These are phyloP conservation scores for Tetrapisispora nanseiensis DNA, from an alignment of 805 yeast genomes.

Conservation along the genomic window DNA sequence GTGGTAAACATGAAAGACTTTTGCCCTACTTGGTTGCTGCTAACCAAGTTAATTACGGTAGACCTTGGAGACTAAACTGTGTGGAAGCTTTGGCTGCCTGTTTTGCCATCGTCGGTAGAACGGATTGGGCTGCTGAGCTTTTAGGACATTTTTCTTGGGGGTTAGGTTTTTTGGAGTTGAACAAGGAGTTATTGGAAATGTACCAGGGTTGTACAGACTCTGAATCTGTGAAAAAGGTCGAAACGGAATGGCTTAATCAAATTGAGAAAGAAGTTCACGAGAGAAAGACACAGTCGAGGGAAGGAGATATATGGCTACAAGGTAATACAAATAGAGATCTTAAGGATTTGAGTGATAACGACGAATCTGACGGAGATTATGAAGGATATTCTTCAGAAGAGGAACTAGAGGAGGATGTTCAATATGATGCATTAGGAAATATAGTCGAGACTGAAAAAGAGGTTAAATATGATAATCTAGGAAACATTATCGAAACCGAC, in stretches of 20 bases:
- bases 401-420: conserved; percentile 13
- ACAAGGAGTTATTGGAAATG: conserved; percentile 62
- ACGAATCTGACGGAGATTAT: conserved; percentile 11
- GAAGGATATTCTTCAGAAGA: conserved; percentile 10
- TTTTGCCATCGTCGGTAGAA: conserved; percentile 84
- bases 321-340: conserved; percentile 59
- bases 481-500: conserved; percentile 5
- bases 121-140: conserved; percentile 77
- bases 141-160: conserved; percentile 90
- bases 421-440: conserved; percentile 17
- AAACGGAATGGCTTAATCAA: conserved; percentile 60
- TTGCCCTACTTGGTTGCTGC: conserved; percentile 92
- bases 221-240: conserved; percentile 60
- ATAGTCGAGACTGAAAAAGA: conserved; percentile 5
- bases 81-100: conserved; percentile 98
- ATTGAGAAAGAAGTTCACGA: conserved; percentile 58
- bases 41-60: conserved; percentile 92
- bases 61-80: conserved; percentile 92
- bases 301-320: conserved; percentile 62
- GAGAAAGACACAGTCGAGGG: conserved; percentile 43
- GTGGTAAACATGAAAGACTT: conserved; percentile 80
- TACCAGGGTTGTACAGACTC: conserved; percentile 78
- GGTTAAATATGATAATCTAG: neutral
- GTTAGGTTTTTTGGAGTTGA: conserved; percentile 70
- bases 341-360: conserved; percentile 12